Evolutionary conservation across 352 stramenopile genomes (phyloP).

Genomic region (Globisporangium canariense): DNA sequence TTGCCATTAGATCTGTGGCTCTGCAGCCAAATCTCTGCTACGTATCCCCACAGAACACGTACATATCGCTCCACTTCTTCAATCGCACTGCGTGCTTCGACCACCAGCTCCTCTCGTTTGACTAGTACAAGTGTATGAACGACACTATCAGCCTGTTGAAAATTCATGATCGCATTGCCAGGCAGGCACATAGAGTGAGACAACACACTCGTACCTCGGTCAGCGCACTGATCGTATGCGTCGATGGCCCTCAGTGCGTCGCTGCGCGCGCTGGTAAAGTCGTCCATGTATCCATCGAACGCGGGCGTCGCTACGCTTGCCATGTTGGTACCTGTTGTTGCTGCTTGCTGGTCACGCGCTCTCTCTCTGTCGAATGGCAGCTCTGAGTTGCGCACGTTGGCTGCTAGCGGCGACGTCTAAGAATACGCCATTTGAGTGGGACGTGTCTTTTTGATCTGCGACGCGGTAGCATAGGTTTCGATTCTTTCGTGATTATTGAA

Average conservation of each 20-base stretch:
- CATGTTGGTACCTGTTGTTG: background rate
- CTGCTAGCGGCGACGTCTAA: background rate
- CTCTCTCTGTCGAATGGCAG: background rate
- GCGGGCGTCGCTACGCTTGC: background rate
- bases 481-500: background rate
- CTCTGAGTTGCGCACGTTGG: background rate
- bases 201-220: constrained; percentile 21
- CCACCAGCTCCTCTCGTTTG: constrained; percentile 45
- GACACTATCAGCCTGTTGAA: background rate
- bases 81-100: constrained; percentile 40
- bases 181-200: too few relatives aligned
- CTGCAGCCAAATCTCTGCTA: background rate
- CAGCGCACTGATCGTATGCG: constrained; percentile 28
- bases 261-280: constrained; percentile 42
- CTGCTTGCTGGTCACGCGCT: background rate
- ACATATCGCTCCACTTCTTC: constrained; percentile 81
- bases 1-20: background rate
- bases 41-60: background rate
- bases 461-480: constrained; percentile 1
- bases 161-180: background rate
- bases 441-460: background rate
- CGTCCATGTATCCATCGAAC: constrained; percentile 61
- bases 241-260: constrained; percentile 53
- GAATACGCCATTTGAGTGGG: constrained; percentile 4
- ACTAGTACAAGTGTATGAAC: constrained; percentile 12